Evolutionary conservation across 345 rosid genomes (phyloP), one percentile per base, ranked within the genome.

Genomic region (Arabidopsis suecica): DNA sequence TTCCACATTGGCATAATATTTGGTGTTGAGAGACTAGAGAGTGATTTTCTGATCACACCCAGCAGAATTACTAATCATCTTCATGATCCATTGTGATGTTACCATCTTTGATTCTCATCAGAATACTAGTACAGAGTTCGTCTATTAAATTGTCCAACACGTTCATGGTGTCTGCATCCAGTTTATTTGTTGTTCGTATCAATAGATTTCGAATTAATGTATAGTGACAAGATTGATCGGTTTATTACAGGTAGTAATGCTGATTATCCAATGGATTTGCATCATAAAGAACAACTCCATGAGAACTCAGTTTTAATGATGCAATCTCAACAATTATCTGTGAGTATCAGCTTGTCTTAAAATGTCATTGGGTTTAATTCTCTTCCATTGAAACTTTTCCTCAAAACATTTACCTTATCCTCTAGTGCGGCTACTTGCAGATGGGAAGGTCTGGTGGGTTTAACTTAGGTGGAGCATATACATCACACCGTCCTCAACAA

Each of bases 251-350:
- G 98, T 69, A 88, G 88, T 60, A 92, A 79, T 88, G 93, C 93
- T 81, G 99, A 90, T 80, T 90, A 88, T 80, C 45, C 81, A 22
- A 86, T 92, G 88, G 97, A 92, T 79, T 61, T 94, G 83, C 99
- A 92, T 71, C 96, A 86, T 79, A 90, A 94, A 78, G 99, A 94
- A 59, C 92, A 92, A 82, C 84, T 89, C 80, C 97, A 90, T 82
- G 97, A 94, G 57, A 94, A 85, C 81, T 59, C 97, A 9, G 74
- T 88, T 77, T 84, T 91, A 49, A 84, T 92, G 96, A 90, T 94
- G 96, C 98, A 90, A 80, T 88, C 97, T 75, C 98, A 94, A 83
- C 96, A 88, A 76, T 94, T 89, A 78, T 85, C 92, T 61, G 99
- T 95, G 81, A 84, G 98, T 79, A 50, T 28, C 53, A 34, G 65